Evolutionary conservation across 2,329 filamentous ascomycete genomes (phyloP).

Genomic region (Chaetomium globosum): DNA sequence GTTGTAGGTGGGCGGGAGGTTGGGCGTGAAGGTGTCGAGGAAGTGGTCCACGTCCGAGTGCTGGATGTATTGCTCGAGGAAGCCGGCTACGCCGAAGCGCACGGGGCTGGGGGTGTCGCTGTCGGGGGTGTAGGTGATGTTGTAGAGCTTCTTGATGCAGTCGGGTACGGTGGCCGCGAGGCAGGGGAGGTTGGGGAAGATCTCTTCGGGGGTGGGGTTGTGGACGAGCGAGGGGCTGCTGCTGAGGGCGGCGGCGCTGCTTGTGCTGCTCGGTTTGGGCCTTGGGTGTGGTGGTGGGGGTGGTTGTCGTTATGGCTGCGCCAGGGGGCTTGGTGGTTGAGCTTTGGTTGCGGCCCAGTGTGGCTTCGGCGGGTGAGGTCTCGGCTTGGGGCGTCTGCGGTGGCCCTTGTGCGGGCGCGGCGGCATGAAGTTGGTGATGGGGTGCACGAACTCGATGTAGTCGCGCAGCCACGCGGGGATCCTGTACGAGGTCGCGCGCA

Average conservation of each 20-base stretch:
- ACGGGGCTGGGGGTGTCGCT: slow-evolving; percentile 40
- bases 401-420: slow-evolving; percentile 40
- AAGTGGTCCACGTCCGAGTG: slow-evolving; percentile 48
- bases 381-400: slow-evolving; percentile 13
- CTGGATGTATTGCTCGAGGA: slow-evolving; percentile 53
- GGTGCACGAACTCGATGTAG: slow-evolving; percentile 52
- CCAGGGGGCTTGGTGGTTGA: neutral
- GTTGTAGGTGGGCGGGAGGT: slow-evolving; percentile 38
- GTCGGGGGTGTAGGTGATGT: slow-evolving; percentile 45
- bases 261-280: neutral
- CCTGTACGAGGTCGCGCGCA: slow-evolving; percentile 51
- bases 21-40: slow-evolving; percentile 42
- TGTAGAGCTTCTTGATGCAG: slow-evolving; percentile 52
- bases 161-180: slow-evolving; percentile 42
- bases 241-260: neutral
- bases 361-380: neutral
- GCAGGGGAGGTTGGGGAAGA: slow-evolving; percentile 40
- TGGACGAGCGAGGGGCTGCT: slow-evolving; percentile 13
- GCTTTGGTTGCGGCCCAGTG: neutral
- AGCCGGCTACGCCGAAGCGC: slow-evolving; percentile 53
- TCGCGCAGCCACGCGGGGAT: slow-evolving; percentile 47
- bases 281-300: neutral
- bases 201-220: slow-evolving; percentile 26
- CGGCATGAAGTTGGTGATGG: slow-evolving; percentile 54
- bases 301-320: neutral